phyloP scores from a whole-genome alignment of 208 protist genomes.

The Lotmaria passim region DNA sequence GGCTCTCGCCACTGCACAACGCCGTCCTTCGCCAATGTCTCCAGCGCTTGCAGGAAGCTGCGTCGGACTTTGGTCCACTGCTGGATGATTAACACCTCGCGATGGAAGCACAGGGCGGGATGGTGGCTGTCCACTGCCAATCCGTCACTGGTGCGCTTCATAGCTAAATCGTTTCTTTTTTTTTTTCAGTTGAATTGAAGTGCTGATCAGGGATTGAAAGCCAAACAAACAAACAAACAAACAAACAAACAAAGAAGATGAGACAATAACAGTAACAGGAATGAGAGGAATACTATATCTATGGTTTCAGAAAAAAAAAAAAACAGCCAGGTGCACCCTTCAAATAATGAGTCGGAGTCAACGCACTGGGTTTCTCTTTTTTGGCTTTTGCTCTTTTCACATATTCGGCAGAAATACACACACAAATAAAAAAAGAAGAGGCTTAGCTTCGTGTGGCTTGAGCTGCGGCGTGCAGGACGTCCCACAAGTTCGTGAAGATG shows the following conservation, averaged over 20 bases:
- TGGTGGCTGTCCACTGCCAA: constrained; percentile 46
- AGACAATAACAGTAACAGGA: neutral
- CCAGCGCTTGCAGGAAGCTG: constrained; percentile 68
- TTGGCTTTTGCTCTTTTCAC: too few species aligned
- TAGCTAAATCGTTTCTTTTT: constrained; percentile 7
- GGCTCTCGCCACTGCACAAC: constrained; percentile 67
- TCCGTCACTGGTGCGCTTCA: constrained; percentile 58
- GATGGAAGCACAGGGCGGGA: constrained; percentile 76
- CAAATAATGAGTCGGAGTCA: too few species aligned
- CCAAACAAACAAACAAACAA: neutral
- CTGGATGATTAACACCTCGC: constrained; percentile 77
- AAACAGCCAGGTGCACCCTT: neutral
- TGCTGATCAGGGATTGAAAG: neutral
- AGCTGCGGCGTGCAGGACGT: constrained; percentile 87
- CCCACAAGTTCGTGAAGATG: constrained; percentile 92
- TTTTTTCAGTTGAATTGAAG: too few species aligned
- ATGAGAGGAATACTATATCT: too few species aligned
- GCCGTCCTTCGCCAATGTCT: constrained; percentile 22
- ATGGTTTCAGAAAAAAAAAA: neutral
- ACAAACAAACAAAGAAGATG: neutral
- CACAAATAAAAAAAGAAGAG: constrained; percentile 3
- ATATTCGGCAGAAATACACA: too few species aligned
- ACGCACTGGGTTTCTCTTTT: too few species aligned
- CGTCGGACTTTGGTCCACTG: constrained; percentile 71
- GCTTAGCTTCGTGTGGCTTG: constrained; percentile 78